A percentile compares a stretch with the other conserved stretches of the same genome.
Evolutionary conservation across 345 rosid genomes (phyloP).

Genomic region (Gossypium ekmanianum): DNA sequence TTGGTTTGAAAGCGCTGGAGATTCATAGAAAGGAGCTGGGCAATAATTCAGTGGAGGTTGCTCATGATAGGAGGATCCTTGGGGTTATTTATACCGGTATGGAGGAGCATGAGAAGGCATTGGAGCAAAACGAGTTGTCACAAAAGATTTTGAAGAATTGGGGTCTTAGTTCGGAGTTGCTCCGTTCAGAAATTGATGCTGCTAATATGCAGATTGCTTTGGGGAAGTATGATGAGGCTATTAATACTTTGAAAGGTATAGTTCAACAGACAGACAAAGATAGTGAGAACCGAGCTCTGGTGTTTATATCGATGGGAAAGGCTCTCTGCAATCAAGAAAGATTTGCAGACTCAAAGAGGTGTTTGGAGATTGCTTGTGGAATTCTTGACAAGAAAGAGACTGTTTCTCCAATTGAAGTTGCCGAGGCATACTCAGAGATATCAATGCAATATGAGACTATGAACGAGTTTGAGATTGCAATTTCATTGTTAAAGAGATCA

Average conservation of each 20-base stretch:
- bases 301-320: constrained; percentile 83
- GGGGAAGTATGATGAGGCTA: constrained; percentile 75
- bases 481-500: constrained; percentile 69
- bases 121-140: constrained; percentile 77
- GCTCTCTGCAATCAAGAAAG: constrained; percentile 66
- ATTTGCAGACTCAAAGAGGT: constrained; percentile 59
- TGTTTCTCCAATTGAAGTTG: constrained; percentile 64
- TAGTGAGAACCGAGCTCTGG: constrained; percentile 66
- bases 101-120: constrained; percentile 81
- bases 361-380: constrained; percentile 75
- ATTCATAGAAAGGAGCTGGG: constrained; percentile 70
- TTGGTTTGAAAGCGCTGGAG: constrained; percentile 64
- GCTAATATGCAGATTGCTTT: constrained; percentile 85
- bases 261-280: constrained; percentile 70
- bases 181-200: constrained; percentile 79
- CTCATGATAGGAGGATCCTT: constrained; percentile 76
- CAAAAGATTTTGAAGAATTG: constrained; percentile 71
- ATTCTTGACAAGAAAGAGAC: constrained; percentile 74
- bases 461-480: constrained; percentile 79
- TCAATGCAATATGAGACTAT: constrained; percentile 84
- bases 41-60: constrained; percentile 77
- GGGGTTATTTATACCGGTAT: constrained; percentile 85
- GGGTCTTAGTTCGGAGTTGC: constrained; percentile 71
- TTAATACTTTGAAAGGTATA: constrained; percentile 54
- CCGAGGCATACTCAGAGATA: constrained; percentile 89